Evolutionary conservation across 2,329 filamentous ascomycete species (phyloP).

Genomic region (Ophiostoma himal-ulmi): DNA sequence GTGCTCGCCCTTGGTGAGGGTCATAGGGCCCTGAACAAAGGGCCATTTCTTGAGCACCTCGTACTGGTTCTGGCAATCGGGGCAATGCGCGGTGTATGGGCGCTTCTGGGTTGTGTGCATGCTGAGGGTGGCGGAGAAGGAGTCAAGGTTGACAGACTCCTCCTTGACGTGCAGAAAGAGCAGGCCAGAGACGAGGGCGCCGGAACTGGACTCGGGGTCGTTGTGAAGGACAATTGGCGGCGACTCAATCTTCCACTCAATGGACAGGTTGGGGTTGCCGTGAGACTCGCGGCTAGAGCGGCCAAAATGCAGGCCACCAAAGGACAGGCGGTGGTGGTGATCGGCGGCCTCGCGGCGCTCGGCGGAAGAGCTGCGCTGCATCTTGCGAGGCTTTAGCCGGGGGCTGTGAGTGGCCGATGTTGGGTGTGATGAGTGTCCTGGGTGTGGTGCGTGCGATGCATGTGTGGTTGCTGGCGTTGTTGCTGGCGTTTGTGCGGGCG

Average conservation of each 20-base stretch:
- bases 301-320: slow-evolving; percentile 40
- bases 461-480: background rate
- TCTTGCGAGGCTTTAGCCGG: slow-evolving; percentile 16
- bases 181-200: slow-evolving; percentile 79
- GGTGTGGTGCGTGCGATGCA: background rate
- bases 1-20: slow-evolving; percentile 56
- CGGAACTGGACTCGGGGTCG: slow-evolving; percentile 65
- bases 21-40: slow-evolving; percentile 57
- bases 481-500: background rate
- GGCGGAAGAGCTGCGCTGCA: slow-evolving; percentile 23
- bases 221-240: slow-evolving; percentile 83
- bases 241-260: slow-evolving; percentile 67
- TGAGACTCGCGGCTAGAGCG: slow-evolving; percentile 39
- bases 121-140: slow-evolving; percentile 65
- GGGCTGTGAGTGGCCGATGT: background rate
- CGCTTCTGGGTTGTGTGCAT: slow-evolving; percentile 71
- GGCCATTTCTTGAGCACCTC: slow-evolving; percentile 75
- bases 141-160: slow-evolving; percentile 59
- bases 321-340: slow-evolving; percentile 38
- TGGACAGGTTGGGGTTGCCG: slow-evolving; percentile 38
- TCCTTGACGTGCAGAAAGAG: slow-evolving; percentile 68
- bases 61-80: slow-evolving; percentile 64
- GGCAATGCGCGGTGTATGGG: slow-evolving; percentile 73
- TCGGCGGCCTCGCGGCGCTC: slow-evolving; percentile 27
- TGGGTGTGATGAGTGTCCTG: background rate